Percentiles rank a stretch among this genome's conserved stretches.
Conservation (phyloP, 1,284 basidiomycete species). For the Coriolopsis trogii region DNA sequence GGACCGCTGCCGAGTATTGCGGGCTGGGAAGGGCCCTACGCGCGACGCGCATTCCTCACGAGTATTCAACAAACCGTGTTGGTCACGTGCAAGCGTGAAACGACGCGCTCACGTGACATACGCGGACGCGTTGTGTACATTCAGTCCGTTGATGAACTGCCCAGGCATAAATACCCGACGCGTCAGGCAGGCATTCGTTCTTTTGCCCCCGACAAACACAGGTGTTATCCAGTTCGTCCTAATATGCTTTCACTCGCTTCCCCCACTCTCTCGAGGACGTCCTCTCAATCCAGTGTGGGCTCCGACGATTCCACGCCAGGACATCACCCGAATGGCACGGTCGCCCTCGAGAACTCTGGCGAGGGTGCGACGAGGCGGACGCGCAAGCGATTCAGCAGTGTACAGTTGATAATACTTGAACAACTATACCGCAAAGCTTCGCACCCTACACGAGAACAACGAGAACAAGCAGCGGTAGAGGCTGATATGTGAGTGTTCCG, state of each 20-base stretch:
- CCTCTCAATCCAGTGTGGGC: conserved; percentile 31
- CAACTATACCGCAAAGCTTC: conserved; percentile 68
- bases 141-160: conserved; percentile 14
- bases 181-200: conserved; percentile 2
- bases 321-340: conserved; percentile 17
- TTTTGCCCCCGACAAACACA: not conserved
- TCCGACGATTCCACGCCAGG: conserved; percentile 28
- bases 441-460: conserved; percentile 72
- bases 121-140: conserved; percentile 25
- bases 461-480: conserved; percentile 60
- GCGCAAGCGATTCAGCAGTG: conserved; percentile 68
- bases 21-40: too few species aligned
- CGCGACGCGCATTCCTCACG: too few species aligned
- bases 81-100: conserved; percentile 22
- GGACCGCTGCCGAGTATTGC: not conserved
- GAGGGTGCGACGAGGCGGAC: conserved; percentile 45
- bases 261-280: conserved; percentile 29
- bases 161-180: conserved; percentile 16
- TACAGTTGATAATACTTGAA: conserved; percentile 73
- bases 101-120: conserved; percentile 20
- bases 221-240: not conserved
- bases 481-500: conserved; percentile 60
- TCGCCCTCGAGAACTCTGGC: conserved; percentile 7
- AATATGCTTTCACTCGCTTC: conserved; percentile 10
- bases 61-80: conserved; percentile 18